These are phyloP conservation scores for Cenchrus americanus DNA, from an alignment of 176 grass and related monocot species.

Conservation along the genomic window DNA sequence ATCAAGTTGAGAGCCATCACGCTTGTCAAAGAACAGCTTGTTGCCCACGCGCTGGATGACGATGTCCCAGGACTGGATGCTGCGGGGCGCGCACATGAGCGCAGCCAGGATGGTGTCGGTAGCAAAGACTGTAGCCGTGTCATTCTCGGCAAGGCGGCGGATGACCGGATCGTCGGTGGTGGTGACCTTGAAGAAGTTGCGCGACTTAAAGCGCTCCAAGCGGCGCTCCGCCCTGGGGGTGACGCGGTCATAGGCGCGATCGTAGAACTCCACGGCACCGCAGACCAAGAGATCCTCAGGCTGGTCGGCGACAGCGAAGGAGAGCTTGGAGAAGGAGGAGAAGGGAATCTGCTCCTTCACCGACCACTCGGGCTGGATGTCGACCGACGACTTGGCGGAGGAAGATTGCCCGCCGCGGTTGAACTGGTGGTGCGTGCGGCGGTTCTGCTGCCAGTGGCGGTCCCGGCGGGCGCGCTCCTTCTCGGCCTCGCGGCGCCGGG, in stretches of 20 bases:
- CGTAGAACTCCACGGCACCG: constrained; percentile 73
- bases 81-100: constrained; percentile 80
- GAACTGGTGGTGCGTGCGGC: constrained; percentile 47
- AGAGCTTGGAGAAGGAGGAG: constrained; percentile 85
- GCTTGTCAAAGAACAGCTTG: constrained; percentile 94
- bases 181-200: constrained; percentile 78
- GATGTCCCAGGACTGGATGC: constrained; percentile 76
- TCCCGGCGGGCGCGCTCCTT: constrained; percentile 83
- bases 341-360: constrained; percentile 76
- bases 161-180: constrained; percentile 84
- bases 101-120: constrained; percentile 76
- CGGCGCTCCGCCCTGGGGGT: constrained; percentile 74
- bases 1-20: constrained; percentile 78
- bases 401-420: constrained; percentile 18
- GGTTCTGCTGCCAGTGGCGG: constrained; percentile 63
- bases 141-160: constrained; percentile 75
- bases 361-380: constrained; percentile 66
- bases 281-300: constrained; percentile 81
- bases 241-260: constrained; percentile 72
- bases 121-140: constrained; percentile 76
- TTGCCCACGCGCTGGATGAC: constrained; percentile 85
- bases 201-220: constrained; percentile 80
- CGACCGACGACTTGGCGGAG: constrained; percentile 44
- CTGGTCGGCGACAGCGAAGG: constrained; percentile 75
- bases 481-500: constrained; percentile 70